These are phyloP conservation scores for Mesostigma viride DNA, from an alignment of 139 green algal species.

Conservation along the genomic window DNA sequence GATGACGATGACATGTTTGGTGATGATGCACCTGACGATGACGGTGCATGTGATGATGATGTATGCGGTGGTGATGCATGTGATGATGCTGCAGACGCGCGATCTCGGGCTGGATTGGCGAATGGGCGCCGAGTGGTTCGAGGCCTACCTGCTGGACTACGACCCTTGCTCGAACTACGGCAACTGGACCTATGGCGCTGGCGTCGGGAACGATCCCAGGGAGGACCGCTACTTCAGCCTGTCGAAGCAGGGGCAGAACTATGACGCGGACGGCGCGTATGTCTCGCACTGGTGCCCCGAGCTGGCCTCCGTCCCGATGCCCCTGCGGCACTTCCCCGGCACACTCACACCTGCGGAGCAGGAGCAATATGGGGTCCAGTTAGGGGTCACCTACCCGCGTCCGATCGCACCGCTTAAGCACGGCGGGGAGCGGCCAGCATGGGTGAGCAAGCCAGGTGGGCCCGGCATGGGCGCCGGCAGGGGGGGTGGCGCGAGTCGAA, in stretches of 20 bases:
- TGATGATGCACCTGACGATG: too few relatives aligned
- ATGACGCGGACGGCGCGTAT: slow-evolving; percentile 79
- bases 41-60: too few relatives aligned
- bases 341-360: slow-evolving; percentile 54
- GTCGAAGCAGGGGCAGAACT: slow-evolving; percentile 42
- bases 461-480: too few relatives aligned
- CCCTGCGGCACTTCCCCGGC: slow-evolving; percentile 66
- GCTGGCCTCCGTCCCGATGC: slow-evolving; percentile 54
- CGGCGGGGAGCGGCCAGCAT: too few relatives aligned
- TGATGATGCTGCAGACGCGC: too few relatives aligned
- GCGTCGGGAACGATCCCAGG: slow-evolving; percentile 31
- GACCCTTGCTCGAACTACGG: slow-evolving; percentile 75
- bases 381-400: too few relatives aligned
- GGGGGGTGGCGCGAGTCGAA: too few relatives aligned
- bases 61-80: too few relatives aligned
- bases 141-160: slow-evolving; percentile 82
- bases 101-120: slow-evolving; percentile 90
- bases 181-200: slow-evolving; percentile 68
- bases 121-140: slow-evolving; percentile 70
- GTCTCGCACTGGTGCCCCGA: slow-evolving; percentile 79
- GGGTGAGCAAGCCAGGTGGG: too few relatives aligned
- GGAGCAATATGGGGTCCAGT: slow-evolving; percentile 15
- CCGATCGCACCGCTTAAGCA: too few relatives aligned
- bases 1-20: too few relatives aligned
- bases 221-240: slow-evolving; percentile 38